These are phyloP conservation scores for Beverwykella pulmonaria DNA, from an alignment of 495 filamentous ascomycete species.

Conservation along the genomic window DNA sequence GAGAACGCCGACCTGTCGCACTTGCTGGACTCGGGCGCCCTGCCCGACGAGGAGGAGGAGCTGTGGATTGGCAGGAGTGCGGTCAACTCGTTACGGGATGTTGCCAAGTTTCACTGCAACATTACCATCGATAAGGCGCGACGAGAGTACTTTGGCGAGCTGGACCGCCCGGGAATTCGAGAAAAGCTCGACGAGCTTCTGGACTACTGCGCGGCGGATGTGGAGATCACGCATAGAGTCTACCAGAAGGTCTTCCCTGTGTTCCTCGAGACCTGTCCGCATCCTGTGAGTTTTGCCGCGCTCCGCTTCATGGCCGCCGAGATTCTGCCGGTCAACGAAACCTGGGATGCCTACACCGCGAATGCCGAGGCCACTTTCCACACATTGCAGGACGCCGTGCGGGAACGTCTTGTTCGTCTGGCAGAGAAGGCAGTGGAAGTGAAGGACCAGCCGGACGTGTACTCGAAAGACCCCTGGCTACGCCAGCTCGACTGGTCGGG, in stretches of 20 bases:
- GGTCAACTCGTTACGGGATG: slow-evolving; percentile 91
- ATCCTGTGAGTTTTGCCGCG: slow-evolving; percentile 96
- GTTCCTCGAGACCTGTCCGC: slow-evolving; percentile 85
- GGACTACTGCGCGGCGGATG: slow-evolving; percentile 95
- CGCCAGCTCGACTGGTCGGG: slow-evolving; percentile 93
- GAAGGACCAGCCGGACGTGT: slow-evolving; percentile 68
- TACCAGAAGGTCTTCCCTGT: slow-evolving; percentile 89
- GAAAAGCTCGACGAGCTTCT: slow-evolving; percentile 77
- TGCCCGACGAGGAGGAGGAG: slow-evolving; percentile 80
- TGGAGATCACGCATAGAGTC: slow-evolving; percentile 86
- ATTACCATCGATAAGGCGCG: slow-evolving; percentile 88
- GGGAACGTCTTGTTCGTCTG: slow-evolving; percentile 69
- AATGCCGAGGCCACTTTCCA: slow-evolving; percentile 85
- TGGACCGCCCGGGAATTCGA: slow-evolving; percentile 69
- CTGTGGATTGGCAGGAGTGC: slow-evolving; percentile 94
- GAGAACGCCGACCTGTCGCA: slow-evolving; percentile 69
- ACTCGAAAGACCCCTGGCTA: slow-evolving; percentile 83
- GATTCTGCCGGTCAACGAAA: slow-evolving; percentile 83
- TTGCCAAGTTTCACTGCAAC: slow-evolving; percentile 93
- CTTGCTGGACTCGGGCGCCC: slow-evolving; percentile 64
- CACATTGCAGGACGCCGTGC: slow-evolving; percentile 71
- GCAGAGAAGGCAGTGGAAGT: slow-evolving; percentile 73
- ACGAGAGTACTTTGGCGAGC: slow-evolving; percentile 83
- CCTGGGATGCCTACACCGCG: slow-evolving; percentile 81
- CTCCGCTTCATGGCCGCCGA: slow-evolving; percentile 89